Base-by-base conservation (phyloP, 768 basidiomycete species). In the Tylopilus cervinicoccineus region DNA sequence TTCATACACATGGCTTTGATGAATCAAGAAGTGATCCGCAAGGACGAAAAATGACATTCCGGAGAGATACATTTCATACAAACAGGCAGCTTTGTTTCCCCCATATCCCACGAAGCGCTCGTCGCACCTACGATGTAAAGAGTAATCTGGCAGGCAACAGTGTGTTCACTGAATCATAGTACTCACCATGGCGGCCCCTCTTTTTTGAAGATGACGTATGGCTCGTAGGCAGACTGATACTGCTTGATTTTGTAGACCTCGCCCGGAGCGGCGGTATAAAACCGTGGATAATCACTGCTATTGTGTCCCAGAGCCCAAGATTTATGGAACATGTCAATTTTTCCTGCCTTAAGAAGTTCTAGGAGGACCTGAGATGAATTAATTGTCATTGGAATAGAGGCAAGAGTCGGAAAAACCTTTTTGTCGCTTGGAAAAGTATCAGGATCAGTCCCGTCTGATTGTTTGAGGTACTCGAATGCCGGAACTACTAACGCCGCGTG, bases 21-120 rank as follows among this genome's bases (percentile, higher is more conserved):
- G 92, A 41, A 93, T 81, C 51, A 94, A 72, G 59, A 93, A 94
- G 65, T 94, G 89, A 64, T 93, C 89, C 11, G 84, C 73, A 12
- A 93, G 76, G 23, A 94, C 88, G 61, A 84, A 89, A 67, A 82
- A 93, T 20, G 83, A 83, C 32, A 92, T 78, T 3, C 92, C 92
- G 12, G 88, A 83, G 7, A 94, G 72, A 68, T 90, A 91, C 80
- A 94, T 88, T 64, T 92, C 92, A 62, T 86, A 93, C 31, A 93
- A 74, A 61, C 92, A 93, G 10, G 93, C 91, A 2, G 92, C 92
- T 65, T 94, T 94, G 73, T 94, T 94, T 2, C 83, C 89, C 5
- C 92, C 92, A 63, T 93, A 93, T 2, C 92, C 92, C 38, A 92
- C 76, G 60, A 94, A 94, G 28, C 90, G 79, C 63, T 93, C 90